Evolutionary conservation across 140 eudicot species (phyloP), one percentile per base, ranked within the genome.

Genomic region (Anethum foeniculum): DNA sequence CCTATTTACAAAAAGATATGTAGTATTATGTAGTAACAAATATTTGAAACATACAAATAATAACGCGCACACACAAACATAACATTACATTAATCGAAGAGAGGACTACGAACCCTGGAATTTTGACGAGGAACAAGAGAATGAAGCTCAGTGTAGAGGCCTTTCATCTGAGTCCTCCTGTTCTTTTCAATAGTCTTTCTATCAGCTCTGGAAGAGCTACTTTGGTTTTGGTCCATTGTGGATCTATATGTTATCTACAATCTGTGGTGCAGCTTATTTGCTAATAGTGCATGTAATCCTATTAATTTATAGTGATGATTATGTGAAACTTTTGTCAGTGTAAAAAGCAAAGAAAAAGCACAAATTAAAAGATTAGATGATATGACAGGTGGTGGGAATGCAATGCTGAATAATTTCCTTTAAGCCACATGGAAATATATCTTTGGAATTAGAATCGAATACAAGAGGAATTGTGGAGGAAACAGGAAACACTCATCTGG

Each of bases 121-220:
- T 85, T 41, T 15, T 86, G 85, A 80, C 82, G 88, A 71, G 96
- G 92, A 71, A 93, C 84, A 72, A 91, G 93, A 36, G 93, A 91
- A 71, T 80, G 83, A 83, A 93, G 98, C 36, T 88, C 52, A 73
- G 89, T 79, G 79, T 79, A 93, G 43, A 91, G 97, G 67, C 86
- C 79, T 80, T 93, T 93, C 98, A 93, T 90, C 2, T 86, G 88
- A 81, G 87, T 87, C 78, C 98, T 91, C 81, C 98, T 69, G 79
- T 90, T 90, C 75, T 90, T 93, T 83, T 93, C 98, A 4, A 91
- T 76, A 30, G 90, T 90, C 77, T 91, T 91, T 83, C 98, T 86
- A 44, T 93, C 98, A 39, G 82, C 85, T 82, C 80, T 90, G 30
- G 97, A 85, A 49, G 77, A 73, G 34, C 91, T 88, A 79, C 87